phyloP scores from a whole-genome alignment of 2,329 filamentous ascomycete species.

The Fusarium gaditjirri region DNA sequence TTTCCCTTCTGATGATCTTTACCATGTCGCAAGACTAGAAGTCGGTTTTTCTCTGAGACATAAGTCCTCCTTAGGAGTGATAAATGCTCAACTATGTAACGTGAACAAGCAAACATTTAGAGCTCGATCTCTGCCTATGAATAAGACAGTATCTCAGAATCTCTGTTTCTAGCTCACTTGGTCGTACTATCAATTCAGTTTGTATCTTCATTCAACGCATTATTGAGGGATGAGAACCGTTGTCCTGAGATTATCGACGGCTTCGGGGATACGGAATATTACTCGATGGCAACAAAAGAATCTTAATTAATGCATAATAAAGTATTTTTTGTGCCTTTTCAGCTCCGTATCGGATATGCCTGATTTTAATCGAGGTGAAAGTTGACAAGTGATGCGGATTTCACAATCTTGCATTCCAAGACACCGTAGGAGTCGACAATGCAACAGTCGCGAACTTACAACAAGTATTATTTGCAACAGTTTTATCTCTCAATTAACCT shows the following conservation, averaged over 20 bases:
- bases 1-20: rapidly evolving
- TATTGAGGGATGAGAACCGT: no score
- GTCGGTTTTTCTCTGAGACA: rapidly evolving
- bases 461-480: rapidly evolving
- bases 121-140: rapidly evolving
- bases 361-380: neutral
- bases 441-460: no score
- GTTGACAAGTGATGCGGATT: rapidly evolving
- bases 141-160: neutral
- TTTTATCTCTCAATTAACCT: rapidly evolving
- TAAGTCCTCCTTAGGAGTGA: neutral
- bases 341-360: rapidly evolving
- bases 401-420: neutral
- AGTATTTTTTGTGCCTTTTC: no score
- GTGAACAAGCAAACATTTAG: rapidly evolving
- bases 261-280: neutral
- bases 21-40: rapidly evolving
- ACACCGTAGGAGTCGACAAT: rapidly evolving
- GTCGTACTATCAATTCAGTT: rapidly evolving
- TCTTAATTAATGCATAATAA: no score
- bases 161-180: neutral
- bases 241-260: neutral
- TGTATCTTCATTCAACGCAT: neutral
- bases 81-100: neutral
- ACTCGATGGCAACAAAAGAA: neutral